Evolutionary conservation across 305 asterid species (phyloP), one percentile per base, ranked within the genome.

Genomic region (Caryopteris hybrid): DNA sequence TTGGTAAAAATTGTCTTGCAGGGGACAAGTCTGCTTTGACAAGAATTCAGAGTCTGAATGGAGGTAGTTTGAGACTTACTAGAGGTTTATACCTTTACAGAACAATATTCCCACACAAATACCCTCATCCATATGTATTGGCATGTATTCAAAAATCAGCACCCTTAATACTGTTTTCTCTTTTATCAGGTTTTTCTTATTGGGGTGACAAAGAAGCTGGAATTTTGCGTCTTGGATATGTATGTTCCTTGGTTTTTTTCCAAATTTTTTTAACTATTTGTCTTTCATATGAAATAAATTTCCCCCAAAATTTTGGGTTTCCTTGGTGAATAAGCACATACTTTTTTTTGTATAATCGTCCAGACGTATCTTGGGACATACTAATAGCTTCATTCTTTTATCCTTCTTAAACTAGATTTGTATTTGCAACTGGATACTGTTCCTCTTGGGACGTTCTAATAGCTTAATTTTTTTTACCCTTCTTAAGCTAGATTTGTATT

Each of bases 191-290:
- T 60, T 53, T 69, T 70, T 81, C 91, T 61, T 61, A 69, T 69
- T 88, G 89, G 92, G 84, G 78, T 61, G 92, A 86, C 75, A 76
- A 79, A 81, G 97, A 88, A 69, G 95, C 96, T 61, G 81, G 73
- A 48, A 62, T 43, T 63, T 75, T 88, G 76, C 95, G 96, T 57
- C 59, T 88, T 69, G 97, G 97, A 82, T 83, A 86, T 77, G 97
- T 91, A 86, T 56, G 95, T 67, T 70, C 63, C 56, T 34, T 58
- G 13, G 23, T 74, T 61, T 46, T 74, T 69, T 53, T n/a, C 38
- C 9, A 12, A 31, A 21, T 21, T 23, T 46, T 55, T 57, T 36
- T 65, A 48, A n/a, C 52, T 18, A n/a, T 59, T 79, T 56, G 38
- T 56, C 75, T 55, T 38, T 65, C 31, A 36, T 33, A 50, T 54